Evolutionary conservation across 257 asterid species (phyloP), one percentile per base, ranked within the genome.

Genomic region (Phtheirospermum japonicum): DNA sequence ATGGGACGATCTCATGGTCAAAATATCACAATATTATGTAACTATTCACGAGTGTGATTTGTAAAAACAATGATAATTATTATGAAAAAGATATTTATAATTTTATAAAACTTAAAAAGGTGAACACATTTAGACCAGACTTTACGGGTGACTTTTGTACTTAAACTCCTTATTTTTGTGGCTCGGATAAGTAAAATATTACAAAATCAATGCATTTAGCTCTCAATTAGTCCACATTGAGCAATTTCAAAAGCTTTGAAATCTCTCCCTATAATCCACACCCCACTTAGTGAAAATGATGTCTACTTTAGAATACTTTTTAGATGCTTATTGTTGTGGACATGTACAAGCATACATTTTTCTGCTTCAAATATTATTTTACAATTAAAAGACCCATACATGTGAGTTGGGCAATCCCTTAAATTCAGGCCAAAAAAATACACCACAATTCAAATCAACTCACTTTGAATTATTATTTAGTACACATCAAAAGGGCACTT

Each of bases 321-420:
- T 56, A 26, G 50, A 59, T 37, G 32, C 31, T 40, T 7, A 19
- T 55, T 0, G 77, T 57, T 58, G 70, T 60, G 64, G 80, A 80
- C 79, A 75, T 40, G 8, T 50, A 50, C 59, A 53, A 61, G 86
- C 9, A 77, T 67, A 9, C 60, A 67, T 65, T 65, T 43, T 52
- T 39, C 13, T 20, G 20, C 51, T 73, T 76, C 71, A 77, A 73
- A 76, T 61, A 79, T 74, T 76, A 75, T 51, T 72, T 76, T 73
- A 72, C 43, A 71, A 54, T 20, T 34, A 51, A 55, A 56, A 36
- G 42, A 6, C 8, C 0, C 7, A 36, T 9, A 36, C 42, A 36
- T 36, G 42, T 36, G 76, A 78, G 71, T 52, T 56, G 12, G 43
- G 53, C 75, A 39, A 65, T 63, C 86, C 81, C 53, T 69, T 82